phyloP scores from a whole-genome alignment of 2,329 filamentous ascomycete species.

The Rasamsonia emersonii region DNA sequence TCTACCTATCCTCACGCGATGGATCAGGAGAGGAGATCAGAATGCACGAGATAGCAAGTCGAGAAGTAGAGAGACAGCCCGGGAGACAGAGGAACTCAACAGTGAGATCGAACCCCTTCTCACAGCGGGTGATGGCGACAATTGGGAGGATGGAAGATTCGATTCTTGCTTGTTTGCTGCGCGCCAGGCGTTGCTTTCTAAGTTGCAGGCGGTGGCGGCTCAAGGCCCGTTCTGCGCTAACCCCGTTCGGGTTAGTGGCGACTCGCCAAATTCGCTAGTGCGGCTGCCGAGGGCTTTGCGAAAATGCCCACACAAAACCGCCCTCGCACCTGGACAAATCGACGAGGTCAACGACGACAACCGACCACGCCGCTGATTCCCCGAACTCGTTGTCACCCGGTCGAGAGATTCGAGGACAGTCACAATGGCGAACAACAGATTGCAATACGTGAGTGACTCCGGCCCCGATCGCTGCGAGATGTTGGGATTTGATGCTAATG shows the following conservation, averaged over 20 bases:
- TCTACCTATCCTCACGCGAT: slow-evolving; percentile 12
- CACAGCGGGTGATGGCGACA: slow-evolving; percentile 15
- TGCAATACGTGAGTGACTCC: slow-evolving; percentile 37
- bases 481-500: slow-evolving; percentile 18
- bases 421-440: slow-evolving; percentile 47
- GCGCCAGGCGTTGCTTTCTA: neutral
- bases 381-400: slow-evolving; percentile 29
- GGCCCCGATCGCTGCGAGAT: no score
- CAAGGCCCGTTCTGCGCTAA: slow-evolving; percentile 14
- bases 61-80: slow-evolving; percentile 9
- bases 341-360: slow-evolving; percentile 34
- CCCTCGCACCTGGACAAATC: slow-evolving; percentile 29
- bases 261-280: slow-evolving; percentile 33
- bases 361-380: slow-evolving; percentile 33
- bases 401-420: slow-evolving; percentile 34
- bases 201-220: slow-evolving; percentile 26
- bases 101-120: slow-evolving; percentile 18
- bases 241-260: slow-evolving; percentile 19
- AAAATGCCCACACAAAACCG: slow-evolving; percentile 38
- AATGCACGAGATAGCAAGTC: slow-evolving; percentile 5
- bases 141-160: slow-evolving; percentile 2
- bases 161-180: slow-evolving; percentile 1
- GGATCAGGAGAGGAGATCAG: slow-evolving; percentile 1
- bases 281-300: slow-evolving; percentile 23
- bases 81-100: slow-evolving; percentile 13